A percentile compares a stretch with the other conserved stretches of the same genome.
These are phyloP conservation scores for Dactylella cylindrospora DNA, from an alignment of 2,329 filamentous ascomycete genomes.

Conservation along the genomic window DNA sequence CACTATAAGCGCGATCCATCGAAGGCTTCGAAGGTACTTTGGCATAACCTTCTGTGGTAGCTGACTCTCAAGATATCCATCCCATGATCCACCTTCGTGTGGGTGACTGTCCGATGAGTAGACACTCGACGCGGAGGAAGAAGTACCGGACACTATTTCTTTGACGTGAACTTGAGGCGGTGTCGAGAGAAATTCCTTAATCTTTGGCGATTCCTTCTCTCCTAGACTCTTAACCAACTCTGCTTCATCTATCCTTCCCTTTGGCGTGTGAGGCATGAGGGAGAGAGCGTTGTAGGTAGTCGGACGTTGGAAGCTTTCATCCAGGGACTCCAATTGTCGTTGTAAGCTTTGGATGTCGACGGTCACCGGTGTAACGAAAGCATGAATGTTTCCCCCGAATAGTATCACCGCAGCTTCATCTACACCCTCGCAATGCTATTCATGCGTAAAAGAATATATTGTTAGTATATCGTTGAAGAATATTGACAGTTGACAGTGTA, in stretches of 20 bases:
- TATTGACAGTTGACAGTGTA: slow-evolving; percentile 15
- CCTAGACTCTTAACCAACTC: slow-evolving; percentile 26
- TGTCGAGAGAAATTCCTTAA: slow-evolving; percentile 16
- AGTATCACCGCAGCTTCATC: slow-evolving; percentile 17
- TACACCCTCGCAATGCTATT: slow-evolving; percentile 37
- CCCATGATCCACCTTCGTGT: slow-evolving; percentile 32
- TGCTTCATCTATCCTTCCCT: slow-evolving; percentile 28
- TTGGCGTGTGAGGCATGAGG: slow-evolving; percentile 34
- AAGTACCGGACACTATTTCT: slow-evolving; percentile 13
- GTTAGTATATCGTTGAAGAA: slow-evolving; percentile 22
- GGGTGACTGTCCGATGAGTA: slow-evolving; percentile 1
- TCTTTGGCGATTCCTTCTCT: slow-evolving; percentile 5
- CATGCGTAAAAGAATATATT: slow-evolving; percentile 16
- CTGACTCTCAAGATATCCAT: slow-evolving; percentile 55
- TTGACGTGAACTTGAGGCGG: slow-evolving; percentile 25
- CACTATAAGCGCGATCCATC: slow-evolving; percentile 51
- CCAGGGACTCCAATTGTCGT: slow-evolving; percentile 27
- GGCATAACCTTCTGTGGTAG: slow-evolving; percentile 76
- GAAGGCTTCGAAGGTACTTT: slow-evolving; percentile 65
- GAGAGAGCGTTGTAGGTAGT: slow-evolving; percentile 18
- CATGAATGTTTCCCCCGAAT: slow-evolving; percentile 35
- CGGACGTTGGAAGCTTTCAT: slow-evolving; percentile 28
- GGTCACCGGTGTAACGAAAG: slow-evolving; percentile 39
- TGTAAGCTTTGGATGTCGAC: slow-evolving; percentile 35
- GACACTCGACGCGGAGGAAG: slow-evolving; percentile 29